Percentiles rank a stretch among this genome's conserved stretches.
Conservation (phyloP, 1,284 basidiomycete genomes). For the Violaceomyces palustris region DNA sequence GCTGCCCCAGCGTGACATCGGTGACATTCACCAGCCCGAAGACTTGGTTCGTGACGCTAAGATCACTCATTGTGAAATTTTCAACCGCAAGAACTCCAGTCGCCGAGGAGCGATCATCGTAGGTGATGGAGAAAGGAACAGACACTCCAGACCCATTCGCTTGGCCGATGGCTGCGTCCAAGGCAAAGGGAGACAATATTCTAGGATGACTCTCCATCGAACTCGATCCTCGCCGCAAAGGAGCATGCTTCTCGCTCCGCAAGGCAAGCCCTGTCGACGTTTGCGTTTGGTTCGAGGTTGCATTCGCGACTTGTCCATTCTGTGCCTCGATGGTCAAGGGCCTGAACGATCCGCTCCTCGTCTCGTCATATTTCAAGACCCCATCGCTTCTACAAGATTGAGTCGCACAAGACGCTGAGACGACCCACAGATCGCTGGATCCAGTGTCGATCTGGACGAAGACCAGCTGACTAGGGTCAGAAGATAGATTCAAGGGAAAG, state of each 20-base stretch:
- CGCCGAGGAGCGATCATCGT: conserved; percentile 9
- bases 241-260: no score
- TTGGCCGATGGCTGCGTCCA: no score
- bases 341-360: conserved; percentile 6
- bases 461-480: conserved; percentile 13
- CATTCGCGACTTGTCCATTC: no score
- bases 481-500: conserved; percentile 18
- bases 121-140: conserved; percentile 17
- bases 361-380: conserved; percentile 14
- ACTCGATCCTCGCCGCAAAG: no score
- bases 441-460: conserved; percentile 37
- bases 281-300: background rate
- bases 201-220: no score
- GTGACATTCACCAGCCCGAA: conserved; percentile 44
- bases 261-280: background rate
- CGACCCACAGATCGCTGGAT: conserved; percentile 30
- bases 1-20: conserved; percentile 50
- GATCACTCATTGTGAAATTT: conserved; percentile 8
- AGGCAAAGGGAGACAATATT: background rate
- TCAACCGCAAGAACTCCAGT: conserved; percentile 12
- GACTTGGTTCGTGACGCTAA: conserved; percentile 10
- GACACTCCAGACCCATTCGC: background rate
- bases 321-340: conserved; percentile 3
- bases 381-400: conserved; percentile 1
- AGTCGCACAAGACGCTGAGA: conserved; percentile 13